These are phyloP conservation scores for Geranium rotundifolium DNA, from an alignment of 345 rosid genomes.

Conservation along the genomic window DNA sequence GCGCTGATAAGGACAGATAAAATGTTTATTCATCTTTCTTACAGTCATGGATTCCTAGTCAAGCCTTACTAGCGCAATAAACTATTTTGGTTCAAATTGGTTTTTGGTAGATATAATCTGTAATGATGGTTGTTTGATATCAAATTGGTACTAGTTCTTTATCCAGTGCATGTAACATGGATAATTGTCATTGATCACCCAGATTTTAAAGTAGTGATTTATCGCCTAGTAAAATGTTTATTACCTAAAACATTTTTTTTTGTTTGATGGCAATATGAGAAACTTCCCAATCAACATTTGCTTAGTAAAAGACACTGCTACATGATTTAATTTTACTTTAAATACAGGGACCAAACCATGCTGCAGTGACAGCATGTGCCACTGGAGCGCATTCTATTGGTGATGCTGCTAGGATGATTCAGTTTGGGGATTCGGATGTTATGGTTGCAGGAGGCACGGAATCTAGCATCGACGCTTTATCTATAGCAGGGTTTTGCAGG, in stretches of 20 bases:
- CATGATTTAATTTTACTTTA: constrained; percentile 16
- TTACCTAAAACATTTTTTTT: not conserved
- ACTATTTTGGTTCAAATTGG: not conserved
- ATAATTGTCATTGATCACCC: not conserved
- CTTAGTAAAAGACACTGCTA: constrained; percentile 6
- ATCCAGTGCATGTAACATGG: too few relatives aligned
- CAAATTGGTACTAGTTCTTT: not conserved
- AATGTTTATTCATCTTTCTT: not conserved
- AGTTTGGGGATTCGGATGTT: constrained; percentile 87
- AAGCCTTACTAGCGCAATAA: constrained; percentile 1
- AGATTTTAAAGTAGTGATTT: not conserved
- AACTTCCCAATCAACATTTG: not conserved
- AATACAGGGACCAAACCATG: constrained; percentile 95
- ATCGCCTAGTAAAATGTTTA: not conserved
- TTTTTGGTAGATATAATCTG: not conserved
- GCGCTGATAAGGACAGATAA: not conserved
- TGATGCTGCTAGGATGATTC: constrained; percentile 96
- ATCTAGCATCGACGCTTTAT: constrained; percentile 92
- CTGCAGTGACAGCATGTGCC: constrained; percentile 98
- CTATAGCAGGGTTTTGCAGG: constrained; percentile 95
- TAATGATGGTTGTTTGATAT: not conserved
- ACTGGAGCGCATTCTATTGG: constrained; percentile 96
- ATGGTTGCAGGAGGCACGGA: constrained; percentile 98
- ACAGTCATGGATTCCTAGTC: not conserved
- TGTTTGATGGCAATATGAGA: not conserved